Evolutionary conservation across 148 eudicot genomes (phyloP).

Genomic region (Cornus suecica): DNA sequence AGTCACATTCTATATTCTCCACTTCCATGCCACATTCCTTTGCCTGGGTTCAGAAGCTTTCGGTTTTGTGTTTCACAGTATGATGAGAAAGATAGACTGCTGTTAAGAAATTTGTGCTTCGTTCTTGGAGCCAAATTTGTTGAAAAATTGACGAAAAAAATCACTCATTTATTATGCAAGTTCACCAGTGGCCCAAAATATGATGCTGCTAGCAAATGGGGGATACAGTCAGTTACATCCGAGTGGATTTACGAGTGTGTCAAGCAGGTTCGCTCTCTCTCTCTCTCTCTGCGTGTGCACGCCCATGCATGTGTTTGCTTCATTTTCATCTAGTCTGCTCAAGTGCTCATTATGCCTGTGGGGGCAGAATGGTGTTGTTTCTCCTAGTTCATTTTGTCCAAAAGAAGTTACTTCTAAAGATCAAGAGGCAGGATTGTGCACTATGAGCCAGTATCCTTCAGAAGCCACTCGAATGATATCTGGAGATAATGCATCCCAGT

Average conservation of each 20-base stretch:
- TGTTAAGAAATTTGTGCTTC: slow-evolving; percentile 79
- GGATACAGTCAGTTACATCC: slow-evolving; percentile 54
- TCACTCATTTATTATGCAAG: slow-evolving; percentile 83
- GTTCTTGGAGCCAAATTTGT: slow-evolving; percentile 76
- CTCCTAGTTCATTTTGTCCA: slow-evolving; percentile 50
- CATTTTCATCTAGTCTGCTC: background rate
- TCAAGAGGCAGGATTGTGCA: slow-evolving; percentile 62
- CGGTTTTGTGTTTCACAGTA: slow-evolving; percentile 84
- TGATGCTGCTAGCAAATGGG: slow-evolving; percentile 74
- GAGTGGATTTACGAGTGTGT: slow-evolving; percentile 93
- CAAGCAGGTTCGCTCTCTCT: slow-evolving; percentile 50
- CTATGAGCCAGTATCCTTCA: slow-evolving; percentile 76
- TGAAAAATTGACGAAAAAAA: slow-evolving; percentile 61
- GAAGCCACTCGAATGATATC: slow-evolving; percentile 57
- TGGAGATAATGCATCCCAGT: slow-evolving; percentile 45
- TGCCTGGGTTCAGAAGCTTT: slow-evolving; percentile 62
- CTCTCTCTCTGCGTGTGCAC: background rate
- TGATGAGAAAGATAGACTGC: slow-evolving; percentile 66
- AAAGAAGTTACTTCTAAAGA: slow-evolving; percentile 64
- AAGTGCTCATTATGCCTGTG: slow-evolving; percentile 7
- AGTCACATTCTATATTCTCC: slow-evolving; percentile 93
- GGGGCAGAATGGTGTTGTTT: slow-evolving; percentile 61
- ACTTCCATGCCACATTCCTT: slow-evolving; percentile 83
- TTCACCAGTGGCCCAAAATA: slow-evolving; percentile 80
- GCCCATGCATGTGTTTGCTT: background rate